phyloP scores from a whole-genome alignment of 2,329 filamentous ascomycete species.

The Dactylellina sp. region DNA sequence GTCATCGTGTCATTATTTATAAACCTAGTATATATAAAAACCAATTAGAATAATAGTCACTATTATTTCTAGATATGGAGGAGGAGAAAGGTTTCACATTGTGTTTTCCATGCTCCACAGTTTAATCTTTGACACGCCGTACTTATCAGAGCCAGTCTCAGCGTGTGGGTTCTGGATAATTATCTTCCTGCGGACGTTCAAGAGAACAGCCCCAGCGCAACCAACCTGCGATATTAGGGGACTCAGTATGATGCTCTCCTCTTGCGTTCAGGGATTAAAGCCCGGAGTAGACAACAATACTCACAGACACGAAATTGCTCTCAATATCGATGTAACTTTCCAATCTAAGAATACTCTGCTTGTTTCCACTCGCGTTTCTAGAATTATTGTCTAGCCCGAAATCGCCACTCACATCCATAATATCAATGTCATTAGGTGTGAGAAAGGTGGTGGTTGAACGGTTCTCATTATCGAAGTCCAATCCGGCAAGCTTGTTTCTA shows the following conservation, averaged over 20 bases:
- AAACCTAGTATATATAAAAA: slow-evolving; percentile 71
- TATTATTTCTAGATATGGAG: neutral
- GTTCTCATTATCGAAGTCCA: neutral
- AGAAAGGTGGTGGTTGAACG: slow-evolving; percentile 18
- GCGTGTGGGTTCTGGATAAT: slow-evolving; percentile 73
- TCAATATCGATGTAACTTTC: slow-evolving; percentile 74
- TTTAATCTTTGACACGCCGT: slow-evolving; percentile 73
- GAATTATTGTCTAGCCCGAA: neutral
- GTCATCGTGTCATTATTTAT: slow-evolving; percentile 82
- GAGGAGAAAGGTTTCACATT: slow-evolving; percentile 66
- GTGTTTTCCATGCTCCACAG: slow-evolving; percentile 78
- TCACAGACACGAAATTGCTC: slow-evolving; percentile 70
- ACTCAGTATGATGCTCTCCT: neutral
- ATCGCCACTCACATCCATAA: slow-evolving; percentile 61
- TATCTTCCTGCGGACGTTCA: slow-evolving; percentile 77
- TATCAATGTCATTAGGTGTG: slow-evolving; percentile 59
- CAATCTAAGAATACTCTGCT: slow-evolving; percentile 76
- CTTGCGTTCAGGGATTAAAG: neutral
- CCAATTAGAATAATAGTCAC: no score
- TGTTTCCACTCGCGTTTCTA: slow-evolving; percentile 12
- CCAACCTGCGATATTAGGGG: slow-evolving; percentile 68
- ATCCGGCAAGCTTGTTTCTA: slow-evolving; percentile 35
- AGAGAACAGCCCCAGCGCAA: slow-evolving; percentile 88
- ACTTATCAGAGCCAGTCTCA: slow-evolving; percentile 69
- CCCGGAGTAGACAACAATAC: slow-evolving; percentile 71